Percentiles rank a stretch among this genome's conserved stretches.
These are phyloP conservation scores for Floccularia luteovirens DNA, from an alignment of 768 basidiomycete species.

Conservation along the genomic window DNA sequence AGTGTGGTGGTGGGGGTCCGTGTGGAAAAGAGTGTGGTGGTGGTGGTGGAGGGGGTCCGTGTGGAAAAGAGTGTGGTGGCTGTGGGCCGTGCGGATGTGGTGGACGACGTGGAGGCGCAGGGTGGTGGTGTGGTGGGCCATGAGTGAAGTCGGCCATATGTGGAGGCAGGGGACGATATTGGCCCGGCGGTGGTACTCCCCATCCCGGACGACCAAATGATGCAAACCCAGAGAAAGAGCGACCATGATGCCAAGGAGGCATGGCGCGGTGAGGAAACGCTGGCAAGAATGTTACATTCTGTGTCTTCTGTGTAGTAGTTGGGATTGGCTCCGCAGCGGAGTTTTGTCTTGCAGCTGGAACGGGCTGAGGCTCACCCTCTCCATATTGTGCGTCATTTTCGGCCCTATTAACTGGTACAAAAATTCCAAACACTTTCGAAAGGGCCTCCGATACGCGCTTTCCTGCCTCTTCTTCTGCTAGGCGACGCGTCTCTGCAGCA, in stretches of 20 bases:
- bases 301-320: no score
- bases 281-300: neutral
- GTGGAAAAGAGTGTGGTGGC: slow-evolving; percentile 4
- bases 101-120: slow-evolving; percentile 1
- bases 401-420: no score
- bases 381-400: slow-evolving; percentile 32
- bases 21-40: slow-evolving; percentile 7
- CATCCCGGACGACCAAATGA: no score
- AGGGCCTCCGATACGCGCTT: slow-evolving; percentile 56
- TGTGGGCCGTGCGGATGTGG: neutral
- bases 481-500: slow-evolving; percentile 36
- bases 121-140: neutral
- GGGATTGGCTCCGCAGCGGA: no score
- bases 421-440: slow-evolving; percentile 39
- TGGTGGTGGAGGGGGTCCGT: slow-evolving; percentile 1
- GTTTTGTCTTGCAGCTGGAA: neutral
- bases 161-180: slow-evolving; percentile 8
- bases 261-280: neutral
- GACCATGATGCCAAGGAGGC: no score
- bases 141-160: neutral
- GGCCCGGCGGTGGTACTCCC: neutral
- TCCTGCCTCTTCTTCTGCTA: slow-evolving; percentile 59
- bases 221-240: no score
- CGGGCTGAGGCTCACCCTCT: neutral
- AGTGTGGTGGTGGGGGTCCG: slow-evolving; percentile 3